A percentile compares a stretch with the other conserved stretches of the same genome.
Conservation (phyloP, 768 basidiomycete species). For the Punctularia strigosozonata region DNA sequence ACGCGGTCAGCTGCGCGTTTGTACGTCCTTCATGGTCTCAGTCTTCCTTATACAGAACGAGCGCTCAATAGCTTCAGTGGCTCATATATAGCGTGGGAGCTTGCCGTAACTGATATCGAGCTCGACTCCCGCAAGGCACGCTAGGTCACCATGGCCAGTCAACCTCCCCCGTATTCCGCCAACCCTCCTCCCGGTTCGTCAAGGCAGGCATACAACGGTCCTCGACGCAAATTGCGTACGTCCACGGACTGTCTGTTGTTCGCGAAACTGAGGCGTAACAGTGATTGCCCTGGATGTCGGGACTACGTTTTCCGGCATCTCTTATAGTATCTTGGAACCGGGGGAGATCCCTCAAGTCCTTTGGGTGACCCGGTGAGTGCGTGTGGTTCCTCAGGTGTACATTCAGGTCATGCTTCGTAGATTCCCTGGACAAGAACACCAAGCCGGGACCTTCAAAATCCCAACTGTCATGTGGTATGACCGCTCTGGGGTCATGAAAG, state of each 20-base stretch:
- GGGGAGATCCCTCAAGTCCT: not conserved
- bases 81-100: no score
- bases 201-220: not conserved
- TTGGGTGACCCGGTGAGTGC: not conserved
- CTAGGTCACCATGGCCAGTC: no score
- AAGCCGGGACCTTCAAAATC: not conserved
- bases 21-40: no score
- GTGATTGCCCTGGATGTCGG: conserved; percentile 2
- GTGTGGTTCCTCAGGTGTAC: not conserved
- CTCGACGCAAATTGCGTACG: not conserved
- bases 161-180: no score
- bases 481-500: not conserved
- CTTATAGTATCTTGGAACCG: conserved; percentile 3
- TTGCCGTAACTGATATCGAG: no score
- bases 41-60: no score
- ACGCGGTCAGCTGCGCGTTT: no score
- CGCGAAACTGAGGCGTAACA: no score
- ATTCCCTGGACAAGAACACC: not conserved
- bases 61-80: no score
- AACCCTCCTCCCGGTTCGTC: not conserved
- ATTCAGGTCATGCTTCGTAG: not conserved
- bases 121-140: no score
- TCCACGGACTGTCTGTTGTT: no score
- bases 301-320: conserved; percentile 2
- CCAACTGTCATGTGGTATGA: not conserved